These are phyloP conservation scores for Sordaria brevicollis DNA, from an alignment of 495 filamentous ascomycete genomes.

Conservation along the genomic window DNA sequence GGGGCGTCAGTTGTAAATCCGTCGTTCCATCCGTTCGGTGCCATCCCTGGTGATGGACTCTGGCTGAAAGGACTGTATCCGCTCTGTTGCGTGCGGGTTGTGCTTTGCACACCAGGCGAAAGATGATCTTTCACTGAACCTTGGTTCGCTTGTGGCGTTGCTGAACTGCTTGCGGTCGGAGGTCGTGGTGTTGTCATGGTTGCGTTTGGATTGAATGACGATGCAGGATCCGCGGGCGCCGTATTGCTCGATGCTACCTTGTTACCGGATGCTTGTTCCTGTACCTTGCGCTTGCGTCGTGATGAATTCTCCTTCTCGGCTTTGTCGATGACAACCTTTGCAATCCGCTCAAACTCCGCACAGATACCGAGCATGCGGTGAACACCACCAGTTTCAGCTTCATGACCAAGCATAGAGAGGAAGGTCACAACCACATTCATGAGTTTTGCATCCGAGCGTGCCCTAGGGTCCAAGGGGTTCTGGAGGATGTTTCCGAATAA, in stretches of 20 bases:
- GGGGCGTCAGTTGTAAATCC: slow-evolving; percentile 11
- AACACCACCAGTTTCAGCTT: slow-evolving; percentile 76
- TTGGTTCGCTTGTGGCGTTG: slow-evolving; percentile 25
- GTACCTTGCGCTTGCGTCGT: slow-evolving; percentile 70
- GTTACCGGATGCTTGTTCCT: slow-evolving; percentile 26
- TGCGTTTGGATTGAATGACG: slow-evolving; percentile 23
- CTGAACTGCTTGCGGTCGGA: slow-evolving; percentile 19
- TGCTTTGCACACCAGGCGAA: slow-evolving; percentile 30
- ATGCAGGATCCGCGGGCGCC: slow-evolving; percentile 14
- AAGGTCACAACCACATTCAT: slow-evolving; percentile 93
- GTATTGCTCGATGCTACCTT: slow-evolving; percentile 10
- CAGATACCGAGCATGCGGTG: slow-evolving; percentile 89
- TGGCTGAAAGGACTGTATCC: slow-evolving; percentile 24
- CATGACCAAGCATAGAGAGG: slow-evolving; percentile 55
- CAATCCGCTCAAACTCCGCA: slow-evolving; percentile 90
- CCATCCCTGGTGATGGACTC: slow-evolving; percentile 20
- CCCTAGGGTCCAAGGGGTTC: slow-evolving; percentile 82
- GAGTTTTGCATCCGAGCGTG: slow-evolving; percentile 75
- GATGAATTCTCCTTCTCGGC: slow-evolving; percentile 70
- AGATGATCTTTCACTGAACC: slow-evolving; percentile 22
- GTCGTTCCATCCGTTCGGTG: slow-evolving; percentile 20
- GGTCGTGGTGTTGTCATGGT: slow-evolving; percentile 21
- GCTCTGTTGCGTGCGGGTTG: slow-evolving; percentile 23
- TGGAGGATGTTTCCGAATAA: slow-evolving; percentile 96
- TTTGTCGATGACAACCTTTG: slow-evolving; percentile 83